Percentiles rank a stretch among this genome's conserved stretches.
These are phyloP conservation scores for Pyrus hybrid DNA, from an alignment of 331 rosid genomes.

Conservation along the genomic window DNA sequence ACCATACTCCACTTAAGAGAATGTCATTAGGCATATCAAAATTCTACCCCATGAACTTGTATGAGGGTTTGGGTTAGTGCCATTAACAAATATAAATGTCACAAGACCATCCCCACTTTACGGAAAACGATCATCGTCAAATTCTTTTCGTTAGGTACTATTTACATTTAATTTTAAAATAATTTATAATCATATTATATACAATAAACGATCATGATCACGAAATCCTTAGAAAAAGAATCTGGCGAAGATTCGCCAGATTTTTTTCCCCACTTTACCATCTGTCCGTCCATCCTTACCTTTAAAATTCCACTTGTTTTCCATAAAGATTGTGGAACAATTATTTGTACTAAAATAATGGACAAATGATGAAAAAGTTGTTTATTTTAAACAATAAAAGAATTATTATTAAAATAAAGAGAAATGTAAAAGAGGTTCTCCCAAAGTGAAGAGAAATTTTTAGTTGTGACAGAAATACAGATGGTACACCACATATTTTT, in stretches of 20 bases:
- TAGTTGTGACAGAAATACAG: no score
- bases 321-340: not conserved
- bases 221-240: accelerated
- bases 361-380: not conserved
- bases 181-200: no score
- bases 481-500: no score
- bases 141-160: no score
- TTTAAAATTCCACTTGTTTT: not conserved
- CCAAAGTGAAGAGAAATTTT: no score
- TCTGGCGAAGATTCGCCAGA: accelerated
- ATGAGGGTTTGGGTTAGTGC: no score
- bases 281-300: not conserved
- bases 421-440: not conserved
- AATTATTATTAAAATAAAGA: not conserved
- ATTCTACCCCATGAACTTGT: no score
- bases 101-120: not conserved
- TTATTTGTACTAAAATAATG: not conserved
- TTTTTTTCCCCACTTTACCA: not conserved
- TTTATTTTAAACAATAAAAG: not conserved
- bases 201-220: no score
- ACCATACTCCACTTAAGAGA: no score
- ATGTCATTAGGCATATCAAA: no score
- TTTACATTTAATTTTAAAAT: no score
- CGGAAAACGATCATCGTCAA: accelerated
- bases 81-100: not conserved